A percentile compares a stretch with the other conserved stretches of the same genome.
These are phyloP conservation scores for Phaeosphaeriaceae sp. DNA, from an alignment of 2,329 filamentous ascomycete genomes.

Conservation along the genomic window DNA sequence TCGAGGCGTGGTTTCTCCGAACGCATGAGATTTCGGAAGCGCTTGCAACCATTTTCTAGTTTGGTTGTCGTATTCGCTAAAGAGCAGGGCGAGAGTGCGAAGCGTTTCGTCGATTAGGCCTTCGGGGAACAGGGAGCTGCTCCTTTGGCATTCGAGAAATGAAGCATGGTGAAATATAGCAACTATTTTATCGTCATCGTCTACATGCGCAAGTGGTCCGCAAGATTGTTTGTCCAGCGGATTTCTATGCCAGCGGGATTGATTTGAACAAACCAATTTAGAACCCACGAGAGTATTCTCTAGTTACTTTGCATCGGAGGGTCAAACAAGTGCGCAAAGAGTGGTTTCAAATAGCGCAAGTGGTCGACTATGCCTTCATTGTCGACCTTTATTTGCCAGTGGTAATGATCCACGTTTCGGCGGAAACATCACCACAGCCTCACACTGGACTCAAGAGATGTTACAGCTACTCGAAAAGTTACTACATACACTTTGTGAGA, in stretches of 20 bases:
- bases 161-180: too few relatives aligned
- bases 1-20: slow-evolving; percentile 42
- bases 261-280: neutral
- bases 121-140: slow-evolving; percentile 33
- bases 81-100: slow-evolving; percentile 47
- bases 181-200: too few relatives aligned
- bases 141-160: too few relatives aligned
- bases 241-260: too few relatives aligned
- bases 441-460: neutral
- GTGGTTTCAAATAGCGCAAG: neutral
- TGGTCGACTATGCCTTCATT: neutral
- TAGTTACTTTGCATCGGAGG: neutral
- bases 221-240: too few relatives aligned
- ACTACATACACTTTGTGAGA: neutral
- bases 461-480: neutral
- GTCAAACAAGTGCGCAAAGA: neutral
- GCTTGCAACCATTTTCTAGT: slow-evolving; percentile 28
- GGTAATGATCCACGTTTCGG: neutral
- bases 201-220: too few relatives aligned
- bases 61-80: slow-evolving; percentile 37
- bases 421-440: neutral
- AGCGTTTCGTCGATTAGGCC: slow-evolving; percentile 48
- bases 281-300: neutral
- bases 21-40: slow-evolving; percentile 12
- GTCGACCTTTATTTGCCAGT: neutral